Base-by-base conservation (phyloP, 2,329 filamentous ascomycete genomes). In the Phialophora expanda region DNA sequence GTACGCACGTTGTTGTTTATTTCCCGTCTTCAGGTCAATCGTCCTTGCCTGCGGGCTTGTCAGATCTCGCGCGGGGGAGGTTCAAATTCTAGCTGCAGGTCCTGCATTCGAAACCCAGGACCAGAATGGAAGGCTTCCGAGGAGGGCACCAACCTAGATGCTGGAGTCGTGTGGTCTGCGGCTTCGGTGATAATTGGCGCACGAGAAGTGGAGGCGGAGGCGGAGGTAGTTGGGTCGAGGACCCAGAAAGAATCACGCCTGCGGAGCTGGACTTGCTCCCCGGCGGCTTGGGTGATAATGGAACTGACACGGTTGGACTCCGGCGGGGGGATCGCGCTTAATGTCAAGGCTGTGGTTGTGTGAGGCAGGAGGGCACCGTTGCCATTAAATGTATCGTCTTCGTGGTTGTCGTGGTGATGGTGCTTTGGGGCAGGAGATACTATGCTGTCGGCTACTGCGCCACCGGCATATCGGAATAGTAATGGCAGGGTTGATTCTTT, bases 401-500 rank as follows among this genome's bases (percentile, higher is more conserved):
- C 20, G 44, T 17, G 3, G 17, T 8, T 48, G 17, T 50, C 22
- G 46, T 50, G 20, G n/a, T 50, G 46, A n/a, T 14, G n/a, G 46
- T 50, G 46, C 17, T n/a, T 20, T 12, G 26, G 48, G 6, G 38
- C 38, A n/a, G 7, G 38, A n/a, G 17, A 7, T n/a, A n/a, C 38
- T 44, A 17, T 44, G 48, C 48, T 51, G 20, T 51, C 22, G 24
- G 9, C 22, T 14, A 8, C 24, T 17, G 9, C 28, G 14, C 4
- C 26, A 38, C 53, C 54, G 2, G 28, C 50, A 46, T 62, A 62
- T 17, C 64, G 44, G 30, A 60, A 66, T 3, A 66, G 55, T 9
- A 66, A 28, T 26, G 65, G 65, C 1, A 66, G 32, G 17, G 65
- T 63, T 44, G 65, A 66, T 24, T 64, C 60, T 30, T 66, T 66